phyloP scores from a whole-genome alignment of 768 basidiomycete species.

The Russula brevipes region DNA sequence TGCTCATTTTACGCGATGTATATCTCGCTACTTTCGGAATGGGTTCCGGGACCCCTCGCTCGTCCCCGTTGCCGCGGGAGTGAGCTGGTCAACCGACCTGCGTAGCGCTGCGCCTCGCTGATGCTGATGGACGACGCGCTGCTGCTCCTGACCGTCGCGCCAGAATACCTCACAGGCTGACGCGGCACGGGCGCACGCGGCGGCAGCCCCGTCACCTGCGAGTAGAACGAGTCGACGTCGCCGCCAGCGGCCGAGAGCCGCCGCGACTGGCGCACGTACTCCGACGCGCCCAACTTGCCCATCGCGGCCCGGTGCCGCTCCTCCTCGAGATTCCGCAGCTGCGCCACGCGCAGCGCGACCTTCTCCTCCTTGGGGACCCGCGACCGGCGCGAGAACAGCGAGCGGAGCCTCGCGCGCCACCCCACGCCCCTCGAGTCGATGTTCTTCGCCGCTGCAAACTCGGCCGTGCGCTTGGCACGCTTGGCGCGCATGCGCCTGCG shows the following conservation, averaged over 20 bases:
- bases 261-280: conserved; percentile 9
- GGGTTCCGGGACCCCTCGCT: conserved; percentile 9
- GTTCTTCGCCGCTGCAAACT: conserved; percentile 57
- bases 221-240: conserved; percentile 58
- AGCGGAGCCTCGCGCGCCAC: conserved; percentile 54
- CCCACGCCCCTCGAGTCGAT: conserved; percentile 39
- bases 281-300: conserved; percentile 27
- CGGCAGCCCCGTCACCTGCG: conserved; percentile 61
- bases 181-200: conserved; percentile 63
- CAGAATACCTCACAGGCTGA: conserved; percentile 59
- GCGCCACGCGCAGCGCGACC: conserved; percentile 33
- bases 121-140: conserved; percentile 25
- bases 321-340: conserved; percentile 47
- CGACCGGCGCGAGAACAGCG: conserved; percentile 46
- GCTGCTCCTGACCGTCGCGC: conserved; percentile 38
- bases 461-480: conserved; percentile 59
- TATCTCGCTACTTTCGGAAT: not conserved
- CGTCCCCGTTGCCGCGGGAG: conserved; percentile 4
- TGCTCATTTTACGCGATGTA: too few relatives aligned
- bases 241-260: conserved; percentile 31
- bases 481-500: conserved; percentile 64
- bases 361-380: conserved; percentile 18
- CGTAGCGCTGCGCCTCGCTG: conserved; percentile 61
- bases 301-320: conserved; percentile 42
- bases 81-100: conserved; percentile 36